Evolutionary conservation across 371 early-diverging fungal species (phyloP), one percentile per base, ranked within the genome.

Genomic region (Smittium culicis): DNA sequence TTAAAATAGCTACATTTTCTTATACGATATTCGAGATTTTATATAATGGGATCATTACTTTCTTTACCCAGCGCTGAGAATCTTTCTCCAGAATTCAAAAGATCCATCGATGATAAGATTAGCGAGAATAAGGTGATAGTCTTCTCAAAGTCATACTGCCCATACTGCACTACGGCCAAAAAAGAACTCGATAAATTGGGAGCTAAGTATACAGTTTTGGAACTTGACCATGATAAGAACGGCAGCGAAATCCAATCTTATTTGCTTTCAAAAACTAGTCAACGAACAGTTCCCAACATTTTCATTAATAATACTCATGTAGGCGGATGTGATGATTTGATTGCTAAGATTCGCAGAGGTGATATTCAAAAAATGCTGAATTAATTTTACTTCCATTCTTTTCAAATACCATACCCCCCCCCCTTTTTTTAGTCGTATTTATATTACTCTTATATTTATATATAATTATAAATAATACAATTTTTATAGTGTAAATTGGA

Each of bases 261-360:
- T 35, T 82, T 96, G 33, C 66, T 65, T 0, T 79, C 83, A 65
- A 71, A 86, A 69, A 92, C 90, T 11, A 81, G 84, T 0, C 92
- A 94, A 80, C 79, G 84, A 28, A 92, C 93, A 2, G 93, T 93
- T 31, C 95, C 95, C 66, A 93, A 93, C 77, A 86, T 93, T 67
- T 94, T 91, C 76, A 85, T 93, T 70, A 79, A 83, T 27, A 79
- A 82, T 54, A 73, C 83, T 35, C 93, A 92, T 68, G 73, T 94
- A 69, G 94, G 94, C 57, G 93, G 94, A n/a, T 88, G 83, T 69
- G 87, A 86, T 56, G 85, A 85, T 34, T 76, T 92, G 11, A 72
- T 83, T n/a, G 74, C 69, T 17, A 80, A 82, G 29, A 74, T 86
- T 35, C 67, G 68, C 2, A 75, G 67, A 27, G 88, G 87, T 25